Percentiles rank a stretch among this genome's conserved stretches.
phyloP scores from a whole-genome alignment of 1,284 basidiomycete genomes.

The Takashimella tepidaria region DNA sequence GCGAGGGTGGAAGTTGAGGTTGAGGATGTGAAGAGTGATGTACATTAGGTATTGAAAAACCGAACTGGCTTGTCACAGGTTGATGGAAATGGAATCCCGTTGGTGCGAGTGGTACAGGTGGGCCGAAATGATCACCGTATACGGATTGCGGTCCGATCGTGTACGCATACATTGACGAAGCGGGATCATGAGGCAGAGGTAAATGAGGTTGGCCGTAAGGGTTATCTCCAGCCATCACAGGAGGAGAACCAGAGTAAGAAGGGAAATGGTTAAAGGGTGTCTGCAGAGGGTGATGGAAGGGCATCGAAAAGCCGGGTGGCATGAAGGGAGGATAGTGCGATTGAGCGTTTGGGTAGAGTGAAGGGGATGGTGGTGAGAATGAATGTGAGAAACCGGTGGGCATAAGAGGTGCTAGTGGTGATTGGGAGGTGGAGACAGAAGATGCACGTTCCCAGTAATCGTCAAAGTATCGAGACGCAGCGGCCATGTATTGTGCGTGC shows the following conservation, averaged over 20 bases:
- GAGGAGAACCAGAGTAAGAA: conserved; percentile 4
- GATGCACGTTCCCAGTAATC: conserved; percentile 43
- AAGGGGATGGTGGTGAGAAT: not conserved
- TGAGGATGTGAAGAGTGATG: not conserved
- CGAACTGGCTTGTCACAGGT: not conserved
- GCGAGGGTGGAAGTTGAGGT: not conserved
- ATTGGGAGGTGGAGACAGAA: conserved; percentile 18
- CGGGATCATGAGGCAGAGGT: conserved; percentile 5
- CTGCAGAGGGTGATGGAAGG: conserved; percentile 3
- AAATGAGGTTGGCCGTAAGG: conserved; percentile 3
- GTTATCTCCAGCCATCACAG: not conserved
- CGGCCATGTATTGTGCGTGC: conserved; percentile 41
- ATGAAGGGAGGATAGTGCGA: not conserved
- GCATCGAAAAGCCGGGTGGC: not conserved
- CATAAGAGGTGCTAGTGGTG: not conserved
- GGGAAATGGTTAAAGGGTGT: conserved; percentile 1
- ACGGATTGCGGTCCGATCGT: conserved; percentile 32
- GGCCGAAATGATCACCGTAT: conserved; percentile 42
- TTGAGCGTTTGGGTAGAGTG: not conserved
- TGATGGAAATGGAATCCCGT: not conserved
- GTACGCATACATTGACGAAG: conserved; percentile 37
- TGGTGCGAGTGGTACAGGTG: conserved; percentile 15
- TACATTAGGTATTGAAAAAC: not conserved
- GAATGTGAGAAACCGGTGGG: conserved; percentile 11
- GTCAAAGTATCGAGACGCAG: conserved; percentile 38